Evolutionary conservation across 2,329 filamentous ascomycete species (phyloP), one percentile per base, ranked within the genome.

Genomic region (Ascochyta clinopodiicola): DNA sequence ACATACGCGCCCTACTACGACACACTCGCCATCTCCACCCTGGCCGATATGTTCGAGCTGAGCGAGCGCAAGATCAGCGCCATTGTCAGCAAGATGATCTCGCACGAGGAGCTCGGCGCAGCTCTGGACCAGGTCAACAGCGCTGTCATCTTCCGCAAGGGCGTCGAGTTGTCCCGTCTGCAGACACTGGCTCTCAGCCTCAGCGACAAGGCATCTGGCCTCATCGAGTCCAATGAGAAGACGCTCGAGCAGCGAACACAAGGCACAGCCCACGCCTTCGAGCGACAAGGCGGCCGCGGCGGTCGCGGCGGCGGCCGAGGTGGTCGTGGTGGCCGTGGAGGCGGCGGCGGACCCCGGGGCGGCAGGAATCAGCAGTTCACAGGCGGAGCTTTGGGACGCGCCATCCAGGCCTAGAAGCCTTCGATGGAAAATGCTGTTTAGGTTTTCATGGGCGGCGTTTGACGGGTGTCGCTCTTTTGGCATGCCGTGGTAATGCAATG

Each of bases 1-100:
- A 99, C 95, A 51, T 99, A 99, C 79, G 95, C 96, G 34, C 95
- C 95, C 49, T 99, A 96, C 85, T 99, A 99, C 82, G 95, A 99
- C 80, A 98, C 95, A 21, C 87, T 99, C 57, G 89, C 92, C 57
- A 84, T 97, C 67, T 83, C 86, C 64, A 96, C 93, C 22, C 85
- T 99, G 58, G 89, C 92, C 60, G 83, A 82, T 64, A 99, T 99
- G 95, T 99, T 99, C 77, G 95, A 99, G 79, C 88, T 99, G 22
- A 86, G 93, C 53, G 82, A 89, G 67, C 86, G 89, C 80, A 98
- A 98, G 85, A 93, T 97, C 46, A 84, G 90, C n/a, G 92, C 95
- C 32, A 88, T 99, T 51, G 88, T 99, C 72, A 96, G 92, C 84
- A 96, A 96, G 83, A 99, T 99, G 95, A 98, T 99, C 78, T 96